These are phyloP conservation scores for Candida manassasensis DNA, from an alignment of 805 yeast genomes.

Conservation along the genomic window DNA sequence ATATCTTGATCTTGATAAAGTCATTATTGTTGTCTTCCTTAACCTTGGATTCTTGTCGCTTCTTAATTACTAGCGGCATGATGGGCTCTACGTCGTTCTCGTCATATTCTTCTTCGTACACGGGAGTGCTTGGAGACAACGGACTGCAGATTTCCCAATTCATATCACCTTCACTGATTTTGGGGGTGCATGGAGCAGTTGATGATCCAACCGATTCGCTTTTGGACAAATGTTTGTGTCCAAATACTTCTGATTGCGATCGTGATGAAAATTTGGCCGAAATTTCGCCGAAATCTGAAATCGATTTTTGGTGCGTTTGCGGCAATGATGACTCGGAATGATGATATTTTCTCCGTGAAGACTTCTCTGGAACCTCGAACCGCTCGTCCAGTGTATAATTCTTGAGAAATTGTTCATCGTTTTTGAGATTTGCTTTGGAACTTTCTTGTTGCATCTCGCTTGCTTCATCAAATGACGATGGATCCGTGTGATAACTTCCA, in stretches of 20 bases:
- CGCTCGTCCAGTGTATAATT: background rate
- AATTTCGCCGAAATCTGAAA: background rate
- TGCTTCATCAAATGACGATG: background rate
- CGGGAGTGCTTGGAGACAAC: slow-evolving; percentile 1
- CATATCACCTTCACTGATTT: background rate
- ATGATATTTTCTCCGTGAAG: background rate
- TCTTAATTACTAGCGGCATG: background rate
- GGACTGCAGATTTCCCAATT: background rate
- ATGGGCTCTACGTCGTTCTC: slow-evolving; percentile 1
- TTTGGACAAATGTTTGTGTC: background rate
- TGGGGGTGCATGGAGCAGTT: background rate
- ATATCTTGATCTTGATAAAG: slow-evolving; percentile 22
- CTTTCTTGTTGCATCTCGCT: background rate
- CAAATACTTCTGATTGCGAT: background rate
- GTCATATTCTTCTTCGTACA: slow-evolving; percentile 13
- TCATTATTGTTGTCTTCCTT: slow-evolving; percentile 3
- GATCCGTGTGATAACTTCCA: slow-evolving; percentile 2
- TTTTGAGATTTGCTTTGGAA: no score
- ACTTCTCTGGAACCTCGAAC: background rate
- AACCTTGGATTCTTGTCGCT: background rate
- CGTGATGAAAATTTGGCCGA: background rate
- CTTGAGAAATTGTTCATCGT: no score
- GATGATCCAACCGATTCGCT: background rate
- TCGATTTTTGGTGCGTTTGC: background rate
- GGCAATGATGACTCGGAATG: background rate